Percentiles rank a stretch among this genome's conserved stretches.
phyloP scores from a whole-genome alignment of 176 grass and related monocot species.

The Cymbopogon citratus region DNA sequence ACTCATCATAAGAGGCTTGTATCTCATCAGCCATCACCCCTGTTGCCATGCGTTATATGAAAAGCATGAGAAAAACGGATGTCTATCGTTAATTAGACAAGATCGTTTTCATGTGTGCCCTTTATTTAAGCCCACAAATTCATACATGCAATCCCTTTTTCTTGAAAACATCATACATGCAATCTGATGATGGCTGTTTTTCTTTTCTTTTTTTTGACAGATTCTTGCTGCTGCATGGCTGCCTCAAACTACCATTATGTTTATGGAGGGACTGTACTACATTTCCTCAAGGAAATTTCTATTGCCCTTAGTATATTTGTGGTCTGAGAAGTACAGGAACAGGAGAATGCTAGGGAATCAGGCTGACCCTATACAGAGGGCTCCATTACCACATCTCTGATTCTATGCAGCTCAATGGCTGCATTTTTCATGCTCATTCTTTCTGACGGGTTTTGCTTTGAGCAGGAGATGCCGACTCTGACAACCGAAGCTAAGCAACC shows the following conservation, averaged over 20 bases:
- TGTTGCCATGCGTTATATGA: background rate
- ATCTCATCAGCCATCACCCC: background rate
- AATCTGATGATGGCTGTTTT: background rate
- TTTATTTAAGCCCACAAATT: background rate
- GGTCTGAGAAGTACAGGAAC: too few relatives aligned
- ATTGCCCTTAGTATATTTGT: too few relatives aligned
- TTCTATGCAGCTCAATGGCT: slow-evolving; percentile 12
- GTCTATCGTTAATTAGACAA: background rate
- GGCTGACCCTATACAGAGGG: too few relatives aligned
- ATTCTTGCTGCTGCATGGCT: background rate
- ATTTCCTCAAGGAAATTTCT: too few relatives aligned
- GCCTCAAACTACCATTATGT: background rate
- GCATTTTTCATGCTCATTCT: too few relatives aligned
- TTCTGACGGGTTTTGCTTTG: too few relatives aligned
- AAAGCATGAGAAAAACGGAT: background rate
- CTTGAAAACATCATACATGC: too few relatives aligned
- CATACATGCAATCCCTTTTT: too few relatives aligned
- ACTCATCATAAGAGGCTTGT: background rate
- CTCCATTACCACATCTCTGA: slow-evolving; percentile 2
- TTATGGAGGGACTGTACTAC: background rate
- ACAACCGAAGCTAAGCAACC: slow-evolving; percentile 8
- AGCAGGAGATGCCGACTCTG: slow-evolving; percentile 1
- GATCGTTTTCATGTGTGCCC: background rate
- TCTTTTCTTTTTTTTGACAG: slow-evolving; percentile 1
- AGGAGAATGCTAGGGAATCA: too few relatives aligned